These are phyloP conservation scores for Sporothrix protearum DNA, from an alignment of 2,329 filamentous ascomycete genomes.

Conservation along the genomic window DNA sequence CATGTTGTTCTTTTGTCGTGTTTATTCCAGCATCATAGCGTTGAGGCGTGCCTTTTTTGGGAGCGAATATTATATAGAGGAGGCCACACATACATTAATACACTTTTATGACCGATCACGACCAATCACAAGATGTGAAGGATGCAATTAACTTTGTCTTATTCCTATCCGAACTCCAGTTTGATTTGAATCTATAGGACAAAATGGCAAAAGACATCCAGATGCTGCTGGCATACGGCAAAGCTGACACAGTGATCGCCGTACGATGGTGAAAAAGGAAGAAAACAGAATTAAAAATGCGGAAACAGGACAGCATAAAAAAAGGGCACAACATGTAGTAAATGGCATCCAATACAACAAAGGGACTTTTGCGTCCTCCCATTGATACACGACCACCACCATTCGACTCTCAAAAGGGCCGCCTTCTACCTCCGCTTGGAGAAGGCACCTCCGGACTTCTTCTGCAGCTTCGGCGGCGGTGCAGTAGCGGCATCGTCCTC, in stretches of 20 bases:
- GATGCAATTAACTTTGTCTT: not conserved
- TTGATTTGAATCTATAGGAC: slow-evolving; percentile 19
- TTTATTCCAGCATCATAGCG: slow-evolving; percentile 7
- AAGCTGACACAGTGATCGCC: not conserved
- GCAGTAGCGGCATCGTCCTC: slow-evolving; percentile 35
- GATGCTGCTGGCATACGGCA: slow-evolving; percentile 11
- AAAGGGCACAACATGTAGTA: not conserved
- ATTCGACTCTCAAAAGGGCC: no score
- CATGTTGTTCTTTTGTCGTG: not conserved
- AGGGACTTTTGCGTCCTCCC: not conserved
- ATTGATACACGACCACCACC: not conserved
- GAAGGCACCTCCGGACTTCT: slow-evolving; percentile 33
- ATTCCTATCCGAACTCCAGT: slow-evolving; percentile 19
- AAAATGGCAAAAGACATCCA: slow-evolving; percentile 8
- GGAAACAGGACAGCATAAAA: not conserved
- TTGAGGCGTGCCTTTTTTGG: slow-evolving; percentile 11
- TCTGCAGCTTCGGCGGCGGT: slow-evolving; percentile 38
- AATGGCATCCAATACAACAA: not conserved
- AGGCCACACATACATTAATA: not conserved
- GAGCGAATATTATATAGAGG: not conserved
- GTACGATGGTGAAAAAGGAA: not conserved
- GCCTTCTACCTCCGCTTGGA: slow-evolving; percentile 33
- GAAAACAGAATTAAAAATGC: not conserved
- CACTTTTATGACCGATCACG: not conserved
- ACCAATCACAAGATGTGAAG: not conserved